phyloP scores from a whole-genome alignment of 2,329 filamentous ascomycete genomes.

The Cladophialophora immunda region DNA sequence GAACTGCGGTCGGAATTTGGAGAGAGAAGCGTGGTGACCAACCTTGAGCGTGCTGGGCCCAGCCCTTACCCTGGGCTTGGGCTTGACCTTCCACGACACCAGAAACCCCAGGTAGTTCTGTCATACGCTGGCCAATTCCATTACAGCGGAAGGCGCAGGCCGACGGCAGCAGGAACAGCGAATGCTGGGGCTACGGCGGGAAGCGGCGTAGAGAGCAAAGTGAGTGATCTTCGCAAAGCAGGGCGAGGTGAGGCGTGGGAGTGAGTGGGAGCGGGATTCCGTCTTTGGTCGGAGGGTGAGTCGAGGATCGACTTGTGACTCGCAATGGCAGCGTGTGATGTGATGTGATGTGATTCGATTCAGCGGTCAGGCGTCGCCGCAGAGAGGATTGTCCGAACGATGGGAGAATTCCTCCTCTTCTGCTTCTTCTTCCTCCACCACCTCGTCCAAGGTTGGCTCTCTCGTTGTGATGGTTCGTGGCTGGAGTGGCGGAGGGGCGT shows the following conservation, averaged over 20 bases:
- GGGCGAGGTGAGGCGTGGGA: conserved; percentile 27
- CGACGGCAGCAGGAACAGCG: conserved; percentile 14
- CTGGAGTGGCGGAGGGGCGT: not conserved
- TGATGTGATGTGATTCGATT: conserved; percentile 18
- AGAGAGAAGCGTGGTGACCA: conserved; percentile 19
- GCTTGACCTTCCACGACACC: conserved; percentile 33
- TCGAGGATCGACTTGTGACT: conserved; percentile 23
- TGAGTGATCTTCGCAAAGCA: conserved; percentile 21
- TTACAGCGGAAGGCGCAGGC: conserved; percentile 28
- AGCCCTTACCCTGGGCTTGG: conserved; percentile 29
- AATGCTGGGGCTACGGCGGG: conserved; percentile 5
- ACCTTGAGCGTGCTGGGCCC: conserved; percentile 28
- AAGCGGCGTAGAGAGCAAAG: conserved; percentile 5
- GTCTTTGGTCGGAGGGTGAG: conserved; percentile 9
- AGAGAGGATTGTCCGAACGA: not conserved
- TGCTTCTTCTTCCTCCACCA: not conserved
- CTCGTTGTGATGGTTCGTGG: not conserved
- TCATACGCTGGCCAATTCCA: conserved; percentile 38
- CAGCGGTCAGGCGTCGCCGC: conserved; percentile 18
- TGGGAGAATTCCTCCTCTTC: not conserved
- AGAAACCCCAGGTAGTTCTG: conserved; percentile 30
- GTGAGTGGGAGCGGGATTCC: conserved; percentile 13
- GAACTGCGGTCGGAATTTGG: not conserved
- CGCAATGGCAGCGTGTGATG: conserved; percentile 16
- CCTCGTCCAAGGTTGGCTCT: not conserved